phyloP scores from a whole-genome alignment of 345 rosid genomes.

The Lumnitzera littorea region DNA sequence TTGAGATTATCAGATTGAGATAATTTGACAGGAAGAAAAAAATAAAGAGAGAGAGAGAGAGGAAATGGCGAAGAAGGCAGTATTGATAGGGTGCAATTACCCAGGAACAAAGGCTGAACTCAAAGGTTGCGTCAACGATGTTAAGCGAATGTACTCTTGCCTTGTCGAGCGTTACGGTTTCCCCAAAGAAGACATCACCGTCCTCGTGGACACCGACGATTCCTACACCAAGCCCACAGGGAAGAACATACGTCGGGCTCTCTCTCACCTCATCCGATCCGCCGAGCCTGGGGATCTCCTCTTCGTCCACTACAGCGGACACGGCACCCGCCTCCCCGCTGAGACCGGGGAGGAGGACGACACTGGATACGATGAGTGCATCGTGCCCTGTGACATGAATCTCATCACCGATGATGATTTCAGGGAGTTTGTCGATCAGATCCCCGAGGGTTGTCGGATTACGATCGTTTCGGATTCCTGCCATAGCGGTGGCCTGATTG shows the following conservation, averaged over 20 bases:
- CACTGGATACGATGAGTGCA: slow-evolving; percentile 92
- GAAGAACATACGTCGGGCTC: slow-evolving; percentile 54
- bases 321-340: slow-evolving; percentile 95
- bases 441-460: slow-evolving; percentile 52
- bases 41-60: not conserved
- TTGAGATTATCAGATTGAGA: no score
- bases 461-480: slow-evolving; percentile 90
- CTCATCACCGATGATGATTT: slow-evolving; percentile 93
- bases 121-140: slow-evolving; percentile 93
- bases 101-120: slow-evolving; percentile 84
- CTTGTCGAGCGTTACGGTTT: slow-evolving; percentile 68
- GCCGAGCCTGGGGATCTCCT: slow-evolving; percentile 57
- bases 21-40: not conserved
- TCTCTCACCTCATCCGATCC: slow-evolving; percentile 44
- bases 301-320: slow-evolving; percentile 89
- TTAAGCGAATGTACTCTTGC: slow-evolving; percentile 45
- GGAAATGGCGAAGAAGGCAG: slow-evolving; percentile 60
- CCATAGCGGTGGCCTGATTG: slow-evolving; percentile 94
- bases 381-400: slow-evolving; percentile 94
- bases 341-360: slow-evolving; percentile 96
- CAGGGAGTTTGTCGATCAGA: slow-evolving; percentile 68
- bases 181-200: slow-evolving; percentile 45
- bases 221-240: slow-evolving; percentile 69
- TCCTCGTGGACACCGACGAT: slow-evolving; percentile 65
- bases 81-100: slow-evolving; percentile 79